Evolutionary conservation across 345 rosid genomes (phyloP).

Genomic region (Salix udensis): DNA sequence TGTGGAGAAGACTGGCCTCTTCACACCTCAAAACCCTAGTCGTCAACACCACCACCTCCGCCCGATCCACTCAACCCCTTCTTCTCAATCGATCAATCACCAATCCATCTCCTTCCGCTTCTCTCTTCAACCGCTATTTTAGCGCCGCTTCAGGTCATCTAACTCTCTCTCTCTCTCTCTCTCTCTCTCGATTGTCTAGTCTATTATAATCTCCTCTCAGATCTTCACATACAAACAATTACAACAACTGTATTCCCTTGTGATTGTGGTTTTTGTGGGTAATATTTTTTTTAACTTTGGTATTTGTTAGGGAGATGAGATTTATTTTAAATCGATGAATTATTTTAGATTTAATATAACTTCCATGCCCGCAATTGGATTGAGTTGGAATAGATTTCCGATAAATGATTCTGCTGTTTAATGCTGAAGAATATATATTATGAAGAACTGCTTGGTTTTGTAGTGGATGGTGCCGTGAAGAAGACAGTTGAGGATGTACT

Average conservation of each 20-base stretch:
- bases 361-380: not conserved
- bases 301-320: not conserved
- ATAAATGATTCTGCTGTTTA: not conserved
- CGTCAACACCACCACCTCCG: constrained; percentile 12
- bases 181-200: not conserved
- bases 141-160: constrained; percentile 47
- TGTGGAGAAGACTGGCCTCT: constrained; percentile 75
- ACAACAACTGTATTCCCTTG: not conserved
- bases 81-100: constrained; percentile 18
- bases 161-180: not conserved
- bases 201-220: not conserved
- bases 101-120: constrained; percentile 35
- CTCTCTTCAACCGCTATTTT: constrained; percentile 40
- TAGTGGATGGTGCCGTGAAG: constrained; percentile 43
- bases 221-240: not conserved
- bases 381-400: not conserved
- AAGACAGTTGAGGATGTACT: constrained; percentile 66
- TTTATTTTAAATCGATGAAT: not conserved
- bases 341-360: not conserved
- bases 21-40: constrained; percentile 77
- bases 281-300: not conserved
- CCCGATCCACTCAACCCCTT: constrained; percentile 22
- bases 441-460: constrained; percentile 15
- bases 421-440: not conserved
- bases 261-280: not conserved